Conservation (phyloP, 805 yeast species). For the Yamadazyma sp. region DNA sequence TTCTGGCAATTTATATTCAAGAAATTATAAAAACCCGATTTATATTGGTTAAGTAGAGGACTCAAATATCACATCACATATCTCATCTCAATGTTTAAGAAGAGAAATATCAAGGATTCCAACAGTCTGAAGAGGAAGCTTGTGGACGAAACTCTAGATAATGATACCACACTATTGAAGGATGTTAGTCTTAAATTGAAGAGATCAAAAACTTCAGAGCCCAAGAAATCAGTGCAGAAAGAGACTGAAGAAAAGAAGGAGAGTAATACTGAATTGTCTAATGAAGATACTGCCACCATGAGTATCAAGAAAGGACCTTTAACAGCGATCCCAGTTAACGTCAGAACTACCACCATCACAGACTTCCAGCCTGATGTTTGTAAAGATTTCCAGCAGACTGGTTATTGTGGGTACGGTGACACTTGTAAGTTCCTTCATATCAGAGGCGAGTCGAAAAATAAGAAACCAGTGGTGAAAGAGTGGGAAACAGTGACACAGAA, state of each 20-base stretch:
- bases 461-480: constrained; percentile 61
- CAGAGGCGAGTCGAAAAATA: constrained; percentile 77
- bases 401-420: constrained; percentile 97
- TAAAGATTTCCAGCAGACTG: constrained; percentile 86
- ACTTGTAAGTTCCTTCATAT: constrained; percentile 92
- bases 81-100: constrained; percentile 21
- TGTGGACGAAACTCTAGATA: constrained; percentile 5
- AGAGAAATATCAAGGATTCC: constrained; percentile 17
- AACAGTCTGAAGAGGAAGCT: constrained; percentile 6
- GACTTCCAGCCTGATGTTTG: constrained; percentile 95
- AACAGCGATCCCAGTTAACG: constrained; percentile 34
- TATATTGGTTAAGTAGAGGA: too few relatives aligned
- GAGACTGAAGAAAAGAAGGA: constrained; percentile 3
- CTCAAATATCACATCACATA: too few relatives aligned
- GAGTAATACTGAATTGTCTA: constrained; percentile 2
- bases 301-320: constrained; percentile 10
- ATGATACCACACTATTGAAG: not conserved
- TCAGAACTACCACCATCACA: constrained; percentile 63
- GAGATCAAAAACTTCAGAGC: not conserved
- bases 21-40: too few relatives aligned
- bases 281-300: constrained; percentile 8
- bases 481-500: constrained; percentile 53
- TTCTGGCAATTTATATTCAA: too few relatives aligned
- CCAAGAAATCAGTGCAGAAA: not conserved
- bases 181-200: constrained; percentile 3